Conservation (phyloP, 2,329 filamentous ascomycete genomes). For the Fonsecaea erecta region DNA sequence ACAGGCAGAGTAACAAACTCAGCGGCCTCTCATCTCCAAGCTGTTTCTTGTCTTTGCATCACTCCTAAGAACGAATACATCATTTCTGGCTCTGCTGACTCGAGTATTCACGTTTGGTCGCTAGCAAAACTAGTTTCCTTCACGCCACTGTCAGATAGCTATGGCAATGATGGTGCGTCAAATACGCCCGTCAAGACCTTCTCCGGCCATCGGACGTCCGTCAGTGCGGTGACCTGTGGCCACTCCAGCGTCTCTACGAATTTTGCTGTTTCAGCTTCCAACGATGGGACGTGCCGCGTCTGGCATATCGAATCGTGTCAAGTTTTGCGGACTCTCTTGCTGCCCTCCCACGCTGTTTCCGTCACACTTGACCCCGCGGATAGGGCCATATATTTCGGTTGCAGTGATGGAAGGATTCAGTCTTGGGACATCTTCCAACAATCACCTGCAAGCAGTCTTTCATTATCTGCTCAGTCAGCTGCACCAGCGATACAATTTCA, state of each 20-base stretch:
- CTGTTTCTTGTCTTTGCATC: conserved; percentile 73
- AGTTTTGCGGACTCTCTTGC: conserved; percentile 78
- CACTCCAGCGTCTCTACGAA: conserved; percentile 74
- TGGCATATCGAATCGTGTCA: conserved; percentile 89
- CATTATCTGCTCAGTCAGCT: conserved; percentile 40
- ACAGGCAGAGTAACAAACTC: conserved; percentile 53
- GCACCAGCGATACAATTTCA: conserved; percentile 46
- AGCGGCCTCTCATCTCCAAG: conserved; percentile 49
- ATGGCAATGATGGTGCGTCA: conserved; percentile 50
- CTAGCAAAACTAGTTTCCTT: conserved; percentile 73
- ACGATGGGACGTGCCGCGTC: conserved; percentile 84
- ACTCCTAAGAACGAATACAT: conserved; percentile 64
- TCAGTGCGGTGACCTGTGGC: conserved; percentile 60
- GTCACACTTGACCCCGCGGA: conserved; percentile 80
- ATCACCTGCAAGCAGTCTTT: conserved; percentile 3
- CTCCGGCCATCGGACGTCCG: conserved; percentile 65
- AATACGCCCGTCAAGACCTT: conserved; percentile 76
- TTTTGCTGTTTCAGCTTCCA: conserved; percentile 80
- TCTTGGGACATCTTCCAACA: conserved; percentile 71
- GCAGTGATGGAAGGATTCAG: conserved; percentile 79
- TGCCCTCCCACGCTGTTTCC: conserved; percentile 74
- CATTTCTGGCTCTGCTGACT: conserved; percentile 64
- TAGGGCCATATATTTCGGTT: conserved; percentile 78
- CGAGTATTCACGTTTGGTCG: conserved; percentile 91
- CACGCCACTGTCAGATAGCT: conserved; percentile 51